Evolutionary conservation across 1,284 basidiomycete species (phyloP), one percentile per base, ranked within the genome.

Genomic region (Uromyces viciae-fabae): DNA sequence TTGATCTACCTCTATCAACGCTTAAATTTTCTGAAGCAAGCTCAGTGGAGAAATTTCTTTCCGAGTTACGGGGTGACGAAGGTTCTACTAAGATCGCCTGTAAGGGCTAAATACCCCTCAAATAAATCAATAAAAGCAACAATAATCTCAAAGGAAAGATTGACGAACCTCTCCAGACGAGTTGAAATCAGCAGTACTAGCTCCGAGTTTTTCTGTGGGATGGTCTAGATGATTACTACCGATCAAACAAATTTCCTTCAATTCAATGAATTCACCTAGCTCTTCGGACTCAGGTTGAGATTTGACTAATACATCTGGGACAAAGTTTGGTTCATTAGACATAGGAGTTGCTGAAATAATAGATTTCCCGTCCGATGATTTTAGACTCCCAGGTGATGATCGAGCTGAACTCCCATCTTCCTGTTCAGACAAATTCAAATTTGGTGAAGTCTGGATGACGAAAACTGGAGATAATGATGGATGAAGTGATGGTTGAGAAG

Each of bases 161-260:
- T 25, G 17, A 28, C 8, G 31, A 33, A 52, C 68, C n/a, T 14
- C 46, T 46, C 68, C 52, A 46, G 1, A 31, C n/a, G 19, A 52
- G 11, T n/a, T 17, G 40, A 15, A 19, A 22, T 38, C 14, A 40
- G 25, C 36, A n/a, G 9, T 14, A 25, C 64, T 43, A 19, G 38
- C 64, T 68, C 36, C 46, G 11, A 52, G 36, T 40, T 71, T 31
- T 19, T 46, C 0, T n/a, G 28, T 49, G 46, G 43, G 40, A 52
- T 19, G 17, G 7, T 46, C 43, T 8, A 14, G 15, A 71, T 42
- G 15, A 28, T 7, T n/a, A 14, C 40, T 31, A 17, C 68, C 68
- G 46, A 71, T 52, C 43, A 71, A 31, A 71, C 68, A 49, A 17
- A 71, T 71, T 28, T 71, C 68, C 9, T 71, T 71, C 7, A 71